Base-by-base conservation (phyloP, 2,329 filamentous ascomycete species). In the Aspergillus pseudoterreus region DNA sequence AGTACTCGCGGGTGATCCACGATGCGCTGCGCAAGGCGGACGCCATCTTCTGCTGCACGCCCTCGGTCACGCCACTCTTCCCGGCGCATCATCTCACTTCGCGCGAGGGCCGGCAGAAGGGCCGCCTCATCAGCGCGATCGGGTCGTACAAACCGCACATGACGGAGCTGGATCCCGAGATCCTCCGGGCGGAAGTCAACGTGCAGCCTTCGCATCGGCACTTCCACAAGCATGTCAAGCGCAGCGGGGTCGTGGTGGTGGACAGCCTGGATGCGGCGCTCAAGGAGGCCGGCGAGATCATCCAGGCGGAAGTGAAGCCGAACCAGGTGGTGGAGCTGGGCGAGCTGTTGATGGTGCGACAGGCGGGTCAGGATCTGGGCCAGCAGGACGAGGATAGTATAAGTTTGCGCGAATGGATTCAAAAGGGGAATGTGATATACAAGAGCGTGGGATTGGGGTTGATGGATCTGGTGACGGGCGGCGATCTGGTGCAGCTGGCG, bases 31-130 rank as follows among this genome's bases (percentile, higher is more conserved):
- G 68, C 35, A 82, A 82, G 8, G 83, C 88, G 0, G 89, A 94
- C 62, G 86, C 88, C 9, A 87, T 97, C 35, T 94, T 95, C 73
- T 92, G 90, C 73, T 95, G 90, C 58, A 96, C 91, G 1, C 90
- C 92, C 0, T 87, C 85, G 1, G 81, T 78, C 0, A 76, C 81
- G 32, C 87, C 88, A 1, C 75, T 96, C 1, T 97, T 96, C 64
- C 87, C 92, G 0, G 76, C 79, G 0, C 72, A 79, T 10, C 84
- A 88, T 54, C 77, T 96, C 46, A 95, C 88, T 0, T 87, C 80
- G 50, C 63, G 65, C 15, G 73, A 76, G 52, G 74, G 72, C 6
- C 67, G 72, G 8, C 68, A 66, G 35, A 77, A 76, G 53, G 75
- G 74, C 3, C 62, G 75, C 9, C 66, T 75, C 39, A 68, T 78